phyloP scores from a whole-genome alignment of 257 asterid genomes.

The Scutellaria barbata region DNA sequence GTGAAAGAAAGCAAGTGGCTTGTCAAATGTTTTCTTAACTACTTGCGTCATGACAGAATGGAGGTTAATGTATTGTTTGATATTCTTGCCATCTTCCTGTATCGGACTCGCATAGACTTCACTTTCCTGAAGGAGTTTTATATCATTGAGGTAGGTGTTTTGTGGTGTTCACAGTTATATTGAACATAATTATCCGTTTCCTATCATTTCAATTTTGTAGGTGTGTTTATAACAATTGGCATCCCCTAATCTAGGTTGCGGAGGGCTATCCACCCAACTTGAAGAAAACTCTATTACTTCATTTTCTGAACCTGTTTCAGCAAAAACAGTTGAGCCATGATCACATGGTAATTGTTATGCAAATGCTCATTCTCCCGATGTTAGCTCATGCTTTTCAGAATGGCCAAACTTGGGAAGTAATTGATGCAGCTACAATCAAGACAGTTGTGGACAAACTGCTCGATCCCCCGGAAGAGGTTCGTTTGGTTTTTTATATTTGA shows the following conservation, averaged over 20 bases:
- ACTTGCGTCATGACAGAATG: slow-evolving; percentile 80
- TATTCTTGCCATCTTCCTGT: slow-evolving; percentile 85
- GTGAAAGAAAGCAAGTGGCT: slow-evolving; percentile 99
- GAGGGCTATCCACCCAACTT: slow-evolving; percentile 90
- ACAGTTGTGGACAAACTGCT: slow-evolving; percentile 95
- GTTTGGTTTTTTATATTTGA: slow-evolving; percentile 25
- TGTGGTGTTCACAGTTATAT: slow-evolving; percentile 20
- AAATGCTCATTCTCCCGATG: slow-evolving; percentile 99
- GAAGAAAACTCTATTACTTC: slow-evolving; percentile 90
- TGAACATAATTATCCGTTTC: slow-evolving; percentile 21
- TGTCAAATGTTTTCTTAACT: slow-evolving; percentile 95
- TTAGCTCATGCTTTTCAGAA: slow-evolving; percentile 96
- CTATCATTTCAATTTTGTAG: slow-evolving; percentile 3
- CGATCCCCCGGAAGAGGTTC: slow-evolving; percentile 99
- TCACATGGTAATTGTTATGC: slow-evolving; percentile 97
- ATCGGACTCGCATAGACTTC: slow-evolving; percentile 91
- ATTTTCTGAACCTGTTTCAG: slow-evolving; percentile 90
- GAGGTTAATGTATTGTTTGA: slow-evolving; percentile 93
- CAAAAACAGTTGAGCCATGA: slow-evolving; percentile 84
- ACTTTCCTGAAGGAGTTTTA: slow-evolving; percentile 98
- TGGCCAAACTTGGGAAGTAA: slow-evolving; percentile 98
- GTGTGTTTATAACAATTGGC: slow-evolving; percentile 31
- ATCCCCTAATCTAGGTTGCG: slow-evolving; percentile 66
- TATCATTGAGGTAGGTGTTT: slow-evolving; percentile 75
- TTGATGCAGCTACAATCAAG: slow-evolving; percentile 86